phyloP scores from a whole-genome alignment of 305 asterid genomes.

The Solanum chacoense region DNA sequence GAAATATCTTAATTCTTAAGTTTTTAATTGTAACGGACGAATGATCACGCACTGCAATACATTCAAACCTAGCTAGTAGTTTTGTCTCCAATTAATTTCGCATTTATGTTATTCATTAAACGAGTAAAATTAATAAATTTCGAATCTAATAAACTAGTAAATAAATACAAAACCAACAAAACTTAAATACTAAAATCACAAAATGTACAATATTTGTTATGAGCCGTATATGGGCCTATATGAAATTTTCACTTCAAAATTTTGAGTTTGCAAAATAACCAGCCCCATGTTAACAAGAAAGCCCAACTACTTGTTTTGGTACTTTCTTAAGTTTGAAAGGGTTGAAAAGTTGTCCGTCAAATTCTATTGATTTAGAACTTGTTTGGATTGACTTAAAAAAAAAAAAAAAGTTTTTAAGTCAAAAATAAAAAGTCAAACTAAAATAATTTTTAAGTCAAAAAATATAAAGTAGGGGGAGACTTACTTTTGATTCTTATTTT shows the following conservation, averaged over 20 bases:
- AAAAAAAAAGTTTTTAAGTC: fast-evolving
- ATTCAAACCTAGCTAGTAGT: background rate
- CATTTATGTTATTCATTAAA: background rate
- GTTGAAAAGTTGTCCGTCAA: too few relatives aligned
- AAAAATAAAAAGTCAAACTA: too few relatives aligned
- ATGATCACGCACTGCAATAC: background rate
- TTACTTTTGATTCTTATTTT: too few relatives aligned
- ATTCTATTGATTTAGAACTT: fast-evolving
- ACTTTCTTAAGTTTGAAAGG: background rate
- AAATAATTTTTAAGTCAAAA: too few relatives aligned
- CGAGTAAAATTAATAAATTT: background rate
- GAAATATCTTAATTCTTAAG: background rate
- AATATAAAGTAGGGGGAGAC: too few relatives aligned
- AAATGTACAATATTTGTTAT: background rate
- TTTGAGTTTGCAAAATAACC: background rate
- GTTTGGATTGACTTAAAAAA: too few relatives aligned
- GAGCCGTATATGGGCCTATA: background rate
- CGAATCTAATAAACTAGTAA: background rate
- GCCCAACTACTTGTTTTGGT: background rate
- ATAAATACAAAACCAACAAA: background rate
- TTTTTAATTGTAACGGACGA: background rate
- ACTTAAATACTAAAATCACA: too few relatives aligned
- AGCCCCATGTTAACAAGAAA: background rate
- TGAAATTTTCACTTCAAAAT: background rate
- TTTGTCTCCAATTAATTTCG: background rate